These are phyloP conservation scores for Paraphoma chrysanthemicola DNA, from an alignment of 2,329 filamentous ascomycete species.

Conservation along the genomic window DNA sequence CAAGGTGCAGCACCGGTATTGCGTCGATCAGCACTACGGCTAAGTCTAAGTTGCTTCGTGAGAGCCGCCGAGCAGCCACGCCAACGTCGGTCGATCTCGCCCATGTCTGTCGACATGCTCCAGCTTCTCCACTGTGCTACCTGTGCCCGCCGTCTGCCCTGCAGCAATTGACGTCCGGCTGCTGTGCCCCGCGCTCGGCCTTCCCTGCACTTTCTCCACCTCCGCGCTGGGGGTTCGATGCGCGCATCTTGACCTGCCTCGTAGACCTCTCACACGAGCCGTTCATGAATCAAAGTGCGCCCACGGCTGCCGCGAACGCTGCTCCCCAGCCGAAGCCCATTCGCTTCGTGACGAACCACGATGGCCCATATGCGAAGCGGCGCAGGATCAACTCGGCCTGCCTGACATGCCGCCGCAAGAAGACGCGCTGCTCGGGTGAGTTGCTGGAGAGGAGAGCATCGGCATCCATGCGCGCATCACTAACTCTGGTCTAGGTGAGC, in stretches of 20 bases:
- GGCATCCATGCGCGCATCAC: slow-evolving; percentile 29
- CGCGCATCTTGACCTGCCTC: slow-evolving; percentile 9
- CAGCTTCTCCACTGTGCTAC: slow-evolving; percentile 16
- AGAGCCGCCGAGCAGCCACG: too few species aligned
- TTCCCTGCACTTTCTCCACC: slow-evolving; percentile 2
- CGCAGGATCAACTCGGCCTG: slow-evolving; percentile 53
- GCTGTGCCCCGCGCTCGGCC: slow-evolving; percentile 14
- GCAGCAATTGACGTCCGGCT: slow-evolving; percentile 9
- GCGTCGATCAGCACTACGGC: too few species aligned
- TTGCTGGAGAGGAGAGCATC: neutral
- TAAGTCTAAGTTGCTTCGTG: too few species aligned
- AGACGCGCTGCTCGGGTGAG: slow-evolving; percentile 57
- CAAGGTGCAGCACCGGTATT: too few species aligned
- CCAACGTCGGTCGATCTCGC: too few species aligned
- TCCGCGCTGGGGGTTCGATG: slow-evolving; percentile 11
- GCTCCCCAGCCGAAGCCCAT: slow-evolving; percentile 46
- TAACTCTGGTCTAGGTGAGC: slow-evolving; percentile 36
- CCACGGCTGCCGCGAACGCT: slow-evolving; percentile 35
- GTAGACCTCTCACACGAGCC: slow-evolving; percentile 12
- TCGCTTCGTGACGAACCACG: slow-evolving; percentile 52
- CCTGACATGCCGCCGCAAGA: slow-evolving; percentile 57
- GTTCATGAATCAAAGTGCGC: slow-evolving; percentile 44
- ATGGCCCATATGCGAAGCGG: slow-evolving; percentile 51
- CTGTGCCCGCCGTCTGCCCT: slow-evolving; percentile 6
- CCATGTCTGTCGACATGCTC: slow-evolving; percentile 17